These are phyloP conservation scores for Umbelopsis sp. DNA, from an alignment of 192 early-diverging fungal genomes.

Conservation along the genomic window DNA sequence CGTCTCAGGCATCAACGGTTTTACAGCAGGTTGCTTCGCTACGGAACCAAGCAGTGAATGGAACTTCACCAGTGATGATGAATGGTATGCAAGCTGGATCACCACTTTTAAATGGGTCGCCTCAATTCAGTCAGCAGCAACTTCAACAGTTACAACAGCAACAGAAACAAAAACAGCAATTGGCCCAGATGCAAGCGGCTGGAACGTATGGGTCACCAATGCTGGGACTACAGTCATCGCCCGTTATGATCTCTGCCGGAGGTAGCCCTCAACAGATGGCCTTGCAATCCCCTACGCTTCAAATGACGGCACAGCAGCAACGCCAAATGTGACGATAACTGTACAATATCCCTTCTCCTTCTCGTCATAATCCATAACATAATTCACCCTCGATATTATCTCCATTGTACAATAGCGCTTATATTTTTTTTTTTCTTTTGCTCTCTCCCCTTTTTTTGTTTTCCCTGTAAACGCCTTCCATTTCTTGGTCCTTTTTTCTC, in stretches of 20 bases:
- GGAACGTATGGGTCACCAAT: constrained; percentile 11
- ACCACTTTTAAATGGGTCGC: constrained; percentile 3
- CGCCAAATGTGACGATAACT: not conserved
- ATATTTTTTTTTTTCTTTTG: no score
- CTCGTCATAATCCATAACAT: constrained; percentile 12
- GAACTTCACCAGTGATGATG: not conserved
- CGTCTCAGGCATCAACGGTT: not conserved
- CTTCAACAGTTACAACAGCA: constrained; percentile 11
- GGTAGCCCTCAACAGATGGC: constrained; percentile 11
- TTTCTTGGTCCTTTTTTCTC: not conserved
- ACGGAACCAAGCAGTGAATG: constrained; percentile 3
- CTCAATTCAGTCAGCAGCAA: not conserved
- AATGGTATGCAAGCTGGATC: constrained; percentile 3
- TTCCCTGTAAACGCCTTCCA: constrained; percentile 10
- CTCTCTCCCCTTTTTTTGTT: not conserved
- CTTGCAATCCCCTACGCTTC: not conserved
- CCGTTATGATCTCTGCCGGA: constrained; percentile 11
- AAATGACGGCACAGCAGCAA: constrained; percentile 13
- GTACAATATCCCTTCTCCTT: constrained; percentile 9
- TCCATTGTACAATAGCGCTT: constrained; percentile 9
- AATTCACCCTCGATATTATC: not conserved
- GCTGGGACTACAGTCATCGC: constrained; percentile 6
- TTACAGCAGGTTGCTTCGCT: constrained; percentile 1
- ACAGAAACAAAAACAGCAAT: constrained; percentile 11
- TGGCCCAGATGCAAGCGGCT: constrained; percentile 17